These are phyloP conservation scores for Hyphopichia pseudoburtonii DNA, from an alignment of 1,139 yeast species.

Conservation along the genomic window DNA sequence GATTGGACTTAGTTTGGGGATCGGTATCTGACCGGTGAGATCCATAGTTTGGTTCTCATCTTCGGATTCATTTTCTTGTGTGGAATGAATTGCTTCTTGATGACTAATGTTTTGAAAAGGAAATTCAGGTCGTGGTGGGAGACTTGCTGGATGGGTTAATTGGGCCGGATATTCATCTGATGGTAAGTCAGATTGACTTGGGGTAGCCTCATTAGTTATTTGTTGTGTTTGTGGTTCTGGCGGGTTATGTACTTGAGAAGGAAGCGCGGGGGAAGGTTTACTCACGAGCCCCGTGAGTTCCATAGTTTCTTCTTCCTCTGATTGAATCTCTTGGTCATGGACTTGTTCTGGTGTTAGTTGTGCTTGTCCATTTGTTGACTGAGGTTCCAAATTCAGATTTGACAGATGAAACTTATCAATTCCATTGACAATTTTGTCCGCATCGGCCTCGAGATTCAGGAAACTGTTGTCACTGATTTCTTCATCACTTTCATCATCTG, in stretches of 20 bases:
- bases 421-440: conserved; percentile 9
- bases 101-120: too few relatives aligned
- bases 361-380: not conserved
- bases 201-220: too few relatives aligned
- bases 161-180: too few relatives aligned
- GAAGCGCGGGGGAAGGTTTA: too few relatives aligned
- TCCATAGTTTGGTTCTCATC: conserved; percentile 3
- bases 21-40: conserved; percentile 6
- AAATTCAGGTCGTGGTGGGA: too few relatives aligned
- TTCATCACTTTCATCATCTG: too few relatives aligned
- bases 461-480: conserved; percentile 9
- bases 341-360: not conserved
- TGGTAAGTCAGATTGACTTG: too few relatives aligned
- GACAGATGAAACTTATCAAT: not conserved
- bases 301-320: conserved; percentile 9
- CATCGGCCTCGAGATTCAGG: conserved; percentile 12
- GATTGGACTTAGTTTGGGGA: conserved; percentile 2
- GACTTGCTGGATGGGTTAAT: too few relatives aligned
- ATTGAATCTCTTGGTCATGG: not conserved
- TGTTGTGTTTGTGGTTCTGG: too few relatives aligned
- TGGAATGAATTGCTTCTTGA: too few relatives aligned
- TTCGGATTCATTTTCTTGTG: conserved; percentile 4
- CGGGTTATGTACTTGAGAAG: too few relatives aligned
- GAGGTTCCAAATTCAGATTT: not conserved
- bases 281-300: conserved; percentile 13